Conservation (phyloP, 1,139 yeast species). For the Saccharomyces pastorianus region DNA sequence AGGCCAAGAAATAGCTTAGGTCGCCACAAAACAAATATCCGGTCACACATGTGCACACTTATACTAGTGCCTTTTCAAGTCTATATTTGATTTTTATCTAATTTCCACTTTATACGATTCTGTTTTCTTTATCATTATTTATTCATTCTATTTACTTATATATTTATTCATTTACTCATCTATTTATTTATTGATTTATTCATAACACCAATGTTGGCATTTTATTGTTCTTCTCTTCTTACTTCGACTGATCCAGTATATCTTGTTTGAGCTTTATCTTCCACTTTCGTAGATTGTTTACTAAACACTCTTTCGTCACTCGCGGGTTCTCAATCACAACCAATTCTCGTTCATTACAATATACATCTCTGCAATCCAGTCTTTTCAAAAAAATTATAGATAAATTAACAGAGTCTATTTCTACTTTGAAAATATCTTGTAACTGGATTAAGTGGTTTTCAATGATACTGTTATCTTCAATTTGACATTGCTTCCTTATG, state of each 20-base stretch:
- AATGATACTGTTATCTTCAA: constrained; percentile 9
- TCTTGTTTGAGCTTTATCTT: background rate
- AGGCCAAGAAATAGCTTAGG: background rate
- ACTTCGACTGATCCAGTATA: background rate
- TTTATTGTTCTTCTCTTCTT: too few relatives aligned
- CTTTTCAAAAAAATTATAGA: constrained; percentile 10
- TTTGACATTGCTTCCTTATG: constrained; percentile 10
- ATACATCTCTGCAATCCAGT: constrained; percentile 25
- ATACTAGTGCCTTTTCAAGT: background rate
- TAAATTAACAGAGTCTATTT: constrained; percentile 19
- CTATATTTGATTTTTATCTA: background rate
- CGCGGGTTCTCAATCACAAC: constrained; percentile 4
- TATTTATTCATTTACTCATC: background rate
- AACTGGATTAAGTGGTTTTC: constrained; percentile 20
- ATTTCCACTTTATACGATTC: background rate
- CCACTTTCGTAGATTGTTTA: constrained; percentile 12
- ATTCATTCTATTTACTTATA: background rate
- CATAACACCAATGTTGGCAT: too few relatives aligned
- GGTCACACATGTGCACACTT: background rate
- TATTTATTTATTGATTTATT: too few relatives aligned
- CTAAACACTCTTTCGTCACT: constrained; percentile 6
- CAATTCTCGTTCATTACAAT: constrained; percentile 19
- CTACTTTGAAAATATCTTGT: constrained; percentile 14
- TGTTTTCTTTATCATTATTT: background rate
- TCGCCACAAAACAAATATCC: background rate